Percentiles rank a stretch among this genome's conserved stretches.
Conservation (phyloP, 1,284 basidiomycete species). For the Moesziomyces sp. region DNA sequence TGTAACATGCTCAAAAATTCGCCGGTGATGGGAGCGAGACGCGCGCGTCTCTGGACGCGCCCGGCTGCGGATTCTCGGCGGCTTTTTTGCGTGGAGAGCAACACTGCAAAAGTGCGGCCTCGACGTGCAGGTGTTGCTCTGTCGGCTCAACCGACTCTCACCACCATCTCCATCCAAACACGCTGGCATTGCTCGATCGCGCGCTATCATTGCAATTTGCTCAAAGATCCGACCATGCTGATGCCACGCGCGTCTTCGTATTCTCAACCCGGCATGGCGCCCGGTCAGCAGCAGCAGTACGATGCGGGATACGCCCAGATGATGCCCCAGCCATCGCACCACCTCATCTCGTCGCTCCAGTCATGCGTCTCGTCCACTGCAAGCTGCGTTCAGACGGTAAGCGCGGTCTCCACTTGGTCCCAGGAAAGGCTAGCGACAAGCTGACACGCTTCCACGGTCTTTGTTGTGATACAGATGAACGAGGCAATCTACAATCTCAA, state of each 20-base stretch:
- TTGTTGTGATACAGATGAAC: constrained; percentile 19
- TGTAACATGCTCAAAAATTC: too few species aligned
- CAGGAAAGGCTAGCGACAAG: neutral
- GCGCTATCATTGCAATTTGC: neutral
- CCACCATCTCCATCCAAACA: too few species aligned
- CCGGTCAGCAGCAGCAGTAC: constrained; percentile 8
- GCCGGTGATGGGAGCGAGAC: too few species aligned
- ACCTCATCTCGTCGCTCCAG: constrained; percentile 37
- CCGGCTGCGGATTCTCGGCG: neutral
- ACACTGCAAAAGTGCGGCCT: constrained; percentile 5
- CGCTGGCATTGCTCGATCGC: too few species aligned
- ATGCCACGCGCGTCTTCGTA: neutral
- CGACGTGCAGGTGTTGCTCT: constrained; percentile 15
- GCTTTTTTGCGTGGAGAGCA: constrained; percentile 8
- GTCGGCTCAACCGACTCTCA: neutral
- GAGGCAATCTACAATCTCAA: constrained; percentile 37
- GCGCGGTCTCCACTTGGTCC: neutral
- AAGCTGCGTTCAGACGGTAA: constrained; percentile 33
- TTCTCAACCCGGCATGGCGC: neutral
- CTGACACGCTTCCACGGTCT: neutral
- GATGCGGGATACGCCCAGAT: constrained; percentile 21
- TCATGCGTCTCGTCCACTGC: constrained; percentile 34
- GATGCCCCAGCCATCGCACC: constrained; percentile 36
- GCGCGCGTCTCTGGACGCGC: constrained; percentile 13
- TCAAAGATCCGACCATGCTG: neutral